Evolutionary conservation across 495 filamentous ascomycete genomes (phyloP).

Genomic region (Penicillium malachiteum): DNA sequence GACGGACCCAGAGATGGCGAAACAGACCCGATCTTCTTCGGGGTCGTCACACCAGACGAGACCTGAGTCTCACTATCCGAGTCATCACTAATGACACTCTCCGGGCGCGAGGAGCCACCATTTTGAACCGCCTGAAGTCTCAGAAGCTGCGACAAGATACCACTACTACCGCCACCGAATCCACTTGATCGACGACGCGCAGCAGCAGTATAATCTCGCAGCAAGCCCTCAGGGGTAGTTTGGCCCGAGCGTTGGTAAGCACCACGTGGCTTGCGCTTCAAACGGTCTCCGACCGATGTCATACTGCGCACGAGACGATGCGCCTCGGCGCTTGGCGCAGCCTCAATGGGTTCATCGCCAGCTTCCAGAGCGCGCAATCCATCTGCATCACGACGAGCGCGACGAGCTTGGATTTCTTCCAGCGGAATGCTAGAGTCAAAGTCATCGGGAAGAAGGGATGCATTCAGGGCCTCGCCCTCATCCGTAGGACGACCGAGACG

Average conservation of each 20-base stretch:
- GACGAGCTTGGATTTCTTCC: constrained; percentile 22
- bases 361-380: constrained; percentile 14
- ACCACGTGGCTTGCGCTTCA: constrained; percentile 32
- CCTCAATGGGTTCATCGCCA: constrained; percentile 21
- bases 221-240: constrained; percentile 36
- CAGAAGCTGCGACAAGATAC: constrained; percentile 42
- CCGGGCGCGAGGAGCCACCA: constrained; percentile 23
- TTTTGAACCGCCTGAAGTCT: constrained; percentile 36
- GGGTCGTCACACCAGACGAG: constrained; percentile 39
- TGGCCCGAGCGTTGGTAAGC: constrained; percentile 41
- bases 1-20: constrained; percentile 19
- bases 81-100: constrained; percentile 41
- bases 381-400: constrained; percentile 22
- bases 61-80: constrained; percentile 40
- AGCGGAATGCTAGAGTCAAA: constrained; percentile 28
- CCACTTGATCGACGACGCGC: constrained; percentile 28
- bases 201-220: constrained; percentile 28
- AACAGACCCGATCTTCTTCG: constrained; percentile 25
- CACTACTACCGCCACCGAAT: constrained; percentile 28
- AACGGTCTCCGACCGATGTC: constrained; percentile 28
- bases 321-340: constrained; percentile 37
- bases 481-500: constrained; percentile 41
- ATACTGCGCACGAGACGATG: constrained; percentile 46
- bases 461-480: constrained; percentile 37
- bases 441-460: constrained; percentile 36